These are phyloP conservation scores for Phytopythium cucurbitacearum DNA, from an alignment of 352 stramenopile species.

Conservation along the genomic window DNA sequence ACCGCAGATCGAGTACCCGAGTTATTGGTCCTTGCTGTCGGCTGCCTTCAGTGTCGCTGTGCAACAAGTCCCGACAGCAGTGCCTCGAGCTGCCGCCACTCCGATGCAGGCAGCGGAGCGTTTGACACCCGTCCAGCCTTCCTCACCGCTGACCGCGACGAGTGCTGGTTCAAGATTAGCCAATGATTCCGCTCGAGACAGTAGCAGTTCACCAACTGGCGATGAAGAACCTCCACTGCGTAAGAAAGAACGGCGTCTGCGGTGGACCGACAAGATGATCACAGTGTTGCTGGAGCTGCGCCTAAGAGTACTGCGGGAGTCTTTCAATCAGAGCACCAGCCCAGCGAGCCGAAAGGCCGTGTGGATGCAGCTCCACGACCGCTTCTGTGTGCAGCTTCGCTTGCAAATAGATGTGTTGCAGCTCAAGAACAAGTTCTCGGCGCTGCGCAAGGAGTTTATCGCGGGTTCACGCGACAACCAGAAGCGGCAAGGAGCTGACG, in stretches of 20 bases:
- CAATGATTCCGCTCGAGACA: too few species aligned
- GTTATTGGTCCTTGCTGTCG: not conserved
- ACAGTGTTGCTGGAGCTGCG: slow-evolving; percentile 1
- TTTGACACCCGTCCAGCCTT: too few species aligned
- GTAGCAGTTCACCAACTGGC: too few species aligned
- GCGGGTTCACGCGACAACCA: not conserved
- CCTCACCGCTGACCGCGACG: too few species aligned
- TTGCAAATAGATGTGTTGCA: not conserved
- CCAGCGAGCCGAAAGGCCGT: not conserved
- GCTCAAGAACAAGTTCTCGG: slow-evolving; percentile 3
- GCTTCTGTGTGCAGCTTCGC: not conserved
- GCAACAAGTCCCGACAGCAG: too few species aligned
- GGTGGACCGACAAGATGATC: not conserved
- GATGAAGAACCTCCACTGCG: too few species aligned
- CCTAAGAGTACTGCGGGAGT: not conserved
- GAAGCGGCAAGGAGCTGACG: not conserved
- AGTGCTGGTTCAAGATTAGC: too few species aligned
- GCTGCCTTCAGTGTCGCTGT: too few species aligned
- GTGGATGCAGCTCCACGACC: not conserved
- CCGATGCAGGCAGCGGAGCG: too few species aligned
- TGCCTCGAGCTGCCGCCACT: too few species aligned
- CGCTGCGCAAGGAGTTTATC: not conserved
- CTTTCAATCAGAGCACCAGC: not conserved
- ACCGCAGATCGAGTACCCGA: not conserved
- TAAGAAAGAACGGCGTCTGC: not conserved